Base-by-base conservation (phyloP, 768 basidiomycete species). In the Termitomyces sp. region DNA sequence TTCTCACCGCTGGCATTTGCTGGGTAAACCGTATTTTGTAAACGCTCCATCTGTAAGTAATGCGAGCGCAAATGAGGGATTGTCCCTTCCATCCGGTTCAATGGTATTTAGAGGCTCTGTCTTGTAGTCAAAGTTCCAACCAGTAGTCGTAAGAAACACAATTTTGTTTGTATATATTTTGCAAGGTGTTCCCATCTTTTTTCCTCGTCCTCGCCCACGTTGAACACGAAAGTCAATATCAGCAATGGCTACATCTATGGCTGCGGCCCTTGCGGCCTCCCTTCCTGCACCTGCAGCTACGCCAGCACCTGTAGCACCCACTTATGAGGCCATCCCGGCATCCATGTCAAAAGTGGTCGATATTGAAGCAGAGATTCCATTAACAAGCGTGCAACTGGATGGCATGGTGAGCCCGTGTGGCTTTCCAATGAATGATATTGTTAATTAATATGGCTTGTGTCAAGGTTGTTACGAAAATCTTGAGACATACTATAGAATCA, bases 261-360 rank as follows among this genome's bases (percentile, higher is more conserved):
- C 94, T 49, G 92, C 92, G 68, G 85, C 93, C 45, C 79, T 96
- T 27, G 92, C 94, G 64, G 94, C 94, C 30, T 86, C 88, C 25
- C 74, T 89, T 28, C 89, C 91, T 46, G 79, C 83, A 61, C 83
- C 86, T 11, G 73, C 81, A 47, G 71, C 85, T 25, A 78, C 83
- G 10, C 81, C 84, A 9, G 74, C 78, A 14, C 84, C 88, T 16
- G 79, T 79, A 57, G 80, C 82, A 10, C 85, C 88, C 17, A 82
- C 79, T 27, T 86, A 91, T 73, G 92, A 94, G 72, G 86, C 86
- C 43, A 91, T 97, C 59, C 95, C 95, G 17, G 82, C 93, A 5
- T 90, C 92, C 59, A 92, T 96, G 89, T 83, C 93, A 44, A 94
- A 91, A 69, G 87, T 86, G 52, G 86, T 98, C 68, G 95, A 98